phyloP scores from a whole-genome alignment of 345 rosid species.

The Populus euphratica region DNA sequence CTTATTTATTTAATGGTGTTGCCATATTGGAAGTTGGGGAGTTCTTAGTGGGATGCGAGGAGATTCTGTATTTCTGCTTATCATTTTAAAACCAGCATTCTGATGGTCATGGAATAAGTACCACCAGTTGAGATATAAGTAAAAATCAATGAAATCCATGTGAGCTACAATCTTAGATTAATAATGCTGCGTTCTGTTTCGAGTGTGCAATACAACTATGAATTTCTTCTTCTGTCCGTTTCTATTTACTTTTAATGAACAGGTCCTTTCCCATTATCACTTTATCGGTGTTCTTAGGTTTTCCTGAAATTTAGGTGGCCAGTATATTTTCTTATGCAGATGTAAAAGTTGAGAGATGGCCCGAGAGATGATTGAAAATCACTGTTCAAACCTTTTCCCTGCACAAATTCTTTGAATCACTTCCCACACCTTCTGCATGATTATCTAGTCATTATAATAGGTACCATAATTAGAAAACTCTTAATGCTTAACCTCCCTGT shows the following conservation, averaged over 20 bases:
- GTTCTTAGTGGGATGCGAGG: too few relatives aligned
- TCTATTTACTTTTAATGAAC: background rate
- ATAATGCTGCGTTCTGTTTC: background rate
- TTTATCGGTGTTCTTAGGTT: background rate
- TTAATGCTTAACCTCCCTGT: slow-evolving; percentile 2
- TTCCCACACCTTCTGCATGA: too few relatives aligned
- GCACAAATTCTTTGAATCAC: background rate
- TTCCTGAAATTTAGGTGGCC: too few relatives aligned
- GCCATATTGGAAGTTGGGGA: slow-evolving; percentile 2
- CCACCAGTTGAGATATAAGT: background rate
- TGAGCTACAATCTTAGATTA: background rate
- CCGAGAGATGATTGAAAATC: background rate
- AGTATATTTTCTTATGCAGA: too few relatives aligned
- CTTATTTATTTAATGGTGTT: slow-evolving; percentile 11
- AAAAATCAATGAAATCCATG: background rate
- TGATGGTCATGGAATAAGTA: background rate
- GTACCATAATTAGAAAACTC: background rate
- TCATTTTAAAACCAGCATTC: background rate
- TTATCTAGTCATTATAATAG: background rate
- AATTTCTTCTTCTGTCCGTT: background rate
- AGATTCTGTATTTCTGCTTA: background rate
- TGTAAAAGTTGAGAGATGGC: too few relatives aligned
- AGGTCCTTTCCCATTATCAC: background rate
- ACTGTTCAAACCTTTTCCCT: background rate
- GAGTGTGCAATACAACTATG: background rate